These are phyloP conservation scores for Verticillium albo-atrum DNA, from an alignment of 2,329 filamentous ascomycete genomes.

Conservation along the genomic window DNA sequence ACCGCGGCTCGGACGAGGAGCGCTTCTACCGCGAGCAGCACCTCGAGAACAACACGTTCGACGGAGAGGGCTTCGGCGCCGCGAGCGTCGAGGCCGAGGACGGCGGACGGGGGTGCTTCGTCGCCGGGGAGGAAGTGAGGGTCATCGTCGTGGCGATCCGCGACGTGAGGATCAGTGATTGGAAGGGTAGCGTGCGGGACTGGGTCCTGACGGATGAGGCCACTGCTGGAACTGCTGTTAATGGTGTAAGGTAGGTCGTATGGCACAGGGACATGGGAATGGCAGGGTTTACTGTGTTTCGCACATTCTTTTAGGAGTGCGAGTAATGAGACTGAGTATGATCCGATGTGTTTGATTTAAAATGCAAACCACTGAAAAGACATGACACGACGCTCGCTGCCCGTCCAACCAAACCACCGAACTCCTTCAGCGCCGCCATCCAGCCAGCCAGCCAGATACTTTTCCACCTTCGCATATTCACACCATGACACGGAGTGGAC, in stretches of 20 bases:
- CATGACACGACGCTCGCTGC: neutral
- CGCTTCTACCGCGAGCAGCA: slow-evolving; percentile 78
- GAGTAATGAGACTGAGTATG: too few species aligned
- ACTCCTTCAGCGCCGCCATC: neutral
- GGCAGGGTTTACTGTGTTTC: too few species aligned
- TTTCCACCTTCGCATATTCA: neutral
- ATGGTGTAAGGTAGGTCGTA: slow-evolving; percentile 29
- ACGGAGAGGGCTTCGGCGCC: slow-evolving; percentile 33
- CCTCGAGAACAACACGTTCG: slow-evolving; percentile 88
- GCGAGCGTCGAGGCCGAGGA: slow-evolving; percentile 37
- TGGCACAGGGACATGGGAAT: neutral
- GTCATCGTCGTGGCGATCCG: slow-evolving; percentile 83
- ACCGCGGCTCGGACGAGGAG: slow-evolving; percentile 74
- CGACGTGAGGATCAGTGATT: slow-evolving; percentile 86
- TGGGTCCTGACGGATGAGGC: slow-evolving; percentile 48
- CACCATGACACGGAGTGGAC: neutral
- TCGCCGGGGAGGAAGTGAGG: slow-evolving; percentile 77
- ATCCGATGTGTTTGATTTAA: neutral
- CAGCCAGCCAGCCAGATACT: neutral
- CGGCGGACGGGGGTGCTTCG: slow-evolving; percentile 60
- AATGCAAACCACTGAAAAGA: neutral
- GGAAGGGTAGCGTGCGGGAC: slow-evolving; percentile 90
- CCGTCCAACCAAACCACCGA: neutral
- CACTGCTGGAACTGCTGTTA: slow-evolving; percentile 22
- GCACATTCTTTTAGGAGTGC: neutral